Base-by-base conservation (phyloP, 306 rosid genomes). In the Myrica gale region DNA sequence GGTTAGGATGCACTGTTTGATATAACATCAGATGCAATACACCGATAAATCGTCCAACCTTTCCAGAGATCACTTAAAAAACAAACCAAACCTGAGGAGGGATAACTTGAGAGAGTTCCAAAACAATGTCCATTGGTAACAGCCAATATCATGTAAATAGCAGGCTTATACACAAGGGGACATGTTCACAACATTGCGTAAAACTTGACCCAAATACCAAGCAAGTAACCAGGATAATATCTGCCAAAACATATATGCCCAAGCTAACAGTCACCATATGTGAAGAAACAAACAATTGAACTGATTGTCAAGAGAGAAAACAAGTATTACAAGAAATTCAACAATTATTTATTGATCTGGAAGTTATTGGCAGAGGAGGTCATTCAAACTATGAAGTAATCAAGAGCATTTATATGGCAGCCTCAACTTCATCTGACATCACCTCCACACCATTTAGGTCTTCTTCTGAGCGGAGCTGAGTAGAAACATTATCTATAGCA, bases 401-500 rank as follows among this genome's bases (percentile, higher is more conserved):
- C 32, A 56, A 63, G 55, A 83, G 71, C 78, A 21, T 67, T 75
- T 89, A 90, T 77, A 85, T 55, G 80, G 89, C 78, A 76, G 97
- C 89, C 88, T 90, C 96, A 76, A 87, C 72, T 86, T 90, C 96
- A 69, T 90, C 97, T 5, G 95, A 81, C 81, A 74, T 87, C 80
- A 82, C 87, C 44, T 89, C 90, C 48, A 83, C 89, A 61, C 92
- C 95, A 79, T 90, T 89, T 60, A 95, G 82, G 61, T 77, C 78
- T 41, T 89, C 89, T 75, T 84, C 89, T 61, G 95, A 61, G 37
- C 87, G 81, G 72, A 88, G 88, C 89, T 95, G 93, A 72, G 92
- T 48, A 78, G 99, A 90, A 86, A 95, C 93, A 72, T 84, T 97
- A 83, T 95, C 99, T 79, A 95, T 95, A 53, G 99, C 96, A 76